A percentile compares a stretch with the other conserved stretches of the same genome.
Conservation (phyloP, 2,329 filamentous ascomycete species). For the Fusarium sp. region DNA sequence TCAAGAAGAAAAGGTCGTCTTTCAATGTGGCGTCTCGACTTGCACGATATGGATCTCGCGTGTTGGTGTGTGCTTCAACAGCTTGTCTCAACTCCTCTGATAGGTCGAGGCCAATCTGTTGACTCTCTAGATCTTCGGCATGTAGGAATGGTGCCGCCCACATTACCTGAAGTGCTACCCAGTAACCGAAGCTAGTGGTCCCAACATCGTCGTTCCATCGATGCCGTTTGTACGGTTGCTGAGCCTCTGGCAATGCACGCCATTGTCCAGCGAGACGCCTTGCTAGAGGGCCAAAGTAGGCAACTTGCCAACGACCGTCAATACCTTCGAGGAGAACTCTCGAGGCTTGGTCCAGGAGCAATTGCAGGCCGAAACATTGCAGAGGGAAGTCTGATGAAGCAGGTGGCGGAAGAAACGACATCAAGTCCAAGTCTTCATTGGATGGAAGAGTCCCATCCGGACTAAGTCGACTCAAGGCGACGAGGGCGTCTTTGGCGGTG, state of each 20-base stretch:
- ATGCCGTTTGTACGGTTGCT: neutral
- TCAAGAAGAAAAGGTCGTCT: conserved; percentile 7
- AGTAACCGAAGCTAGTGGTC: conserved; percentile 1
- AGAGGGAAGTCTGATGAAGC: neutral
- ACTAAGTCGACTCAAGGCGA: conserved; percentile 5
- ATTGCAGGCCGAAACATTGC: conserved; percentile 12
- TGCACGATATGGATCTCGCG: neutral
- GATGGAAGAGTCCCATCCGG: neutral
- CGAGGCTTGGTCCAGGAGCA: conserved; percentile 1
- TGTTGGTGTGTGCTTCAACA: neutral
- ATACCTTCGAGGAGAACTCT: neutral
- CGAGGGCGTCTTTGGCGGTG: neutral
- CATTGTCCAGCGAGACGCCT: conserved; percentile 6
- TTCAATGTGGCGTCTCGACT: neutral
- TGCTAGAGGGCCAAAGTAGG: neutral
- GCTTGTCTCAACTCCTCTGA: neutral
- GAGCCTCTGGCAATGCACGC: neutral
- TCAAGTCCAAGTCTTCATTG: neutral
- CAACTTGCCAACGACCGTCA: conserved; percentile 15
- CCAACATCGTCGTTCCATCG: neutral
- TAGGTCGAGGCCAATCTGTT: neutral
- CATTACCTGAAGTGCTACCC: conserved; percentile 9
- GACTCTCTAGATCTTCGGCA: conserved; percentile 14
- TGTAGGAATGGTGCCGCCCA: conserved; percentile 22
- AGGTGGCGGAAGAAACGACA: neutral